Conservation (phyloP, 2,329 filamentous ascomycete genomes). For the Colletotrichum aenigma region DNA sequence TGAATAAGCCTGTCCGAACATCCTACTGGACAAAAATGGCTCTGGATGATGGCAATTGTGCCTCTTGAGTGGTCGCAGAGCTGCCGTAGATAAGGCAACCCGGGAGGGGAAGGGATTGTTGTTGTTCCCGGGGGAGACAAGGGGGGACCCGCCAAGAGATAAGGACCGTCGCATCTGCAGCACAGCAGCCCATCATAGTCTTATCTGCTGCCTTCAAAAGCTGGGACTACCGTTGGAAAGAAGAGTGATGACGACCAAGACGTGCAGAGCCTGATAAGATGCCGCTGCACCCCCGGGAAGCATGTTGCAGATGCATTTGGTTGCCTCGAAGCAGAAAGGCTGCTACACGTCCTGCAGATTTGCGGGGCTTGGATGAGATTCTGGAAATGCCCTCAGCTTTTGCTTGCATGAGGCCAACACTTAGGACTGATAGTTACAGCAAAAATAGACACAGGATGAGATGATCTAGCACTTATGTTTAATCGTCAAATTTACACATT, state of each 20-base stretch:
- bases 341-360: constrained; percentile 5
- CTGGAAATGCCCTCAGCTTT: background rate
- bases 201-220: background rate
- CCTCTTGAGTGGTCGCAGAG: background rate
- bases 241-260: background rate
- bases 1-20: background rate
- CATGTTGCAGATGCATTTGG: background rate
- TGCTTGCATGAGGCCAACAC: background rate
- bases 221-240: background rate
- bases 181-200: background rate
- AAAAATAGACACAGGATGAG: background rate
- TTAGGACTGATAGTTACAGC: background rate
- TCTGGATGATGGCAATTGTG: background rate
- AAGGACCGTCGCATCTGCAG: constrained; percentile 2
- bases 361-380: background rate
- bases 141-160: constrained; percentile 17
- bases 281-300: background rate
- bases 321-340: constrained; percentile 11
- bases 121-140: background rate
- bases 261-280: constrained; percentile 1
- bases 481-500: background rate
- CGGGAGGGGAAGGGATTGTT: background rate
- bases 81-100: background rate
- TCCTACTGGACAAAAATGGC: background rate
- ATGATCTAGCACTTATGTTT: background rate